Evolutionary conservation across 768 basidiomycete species (phyloP), one percentile per base, ranked within the genome.

Genomic region (Flagelloscypha sp.): DNA sequence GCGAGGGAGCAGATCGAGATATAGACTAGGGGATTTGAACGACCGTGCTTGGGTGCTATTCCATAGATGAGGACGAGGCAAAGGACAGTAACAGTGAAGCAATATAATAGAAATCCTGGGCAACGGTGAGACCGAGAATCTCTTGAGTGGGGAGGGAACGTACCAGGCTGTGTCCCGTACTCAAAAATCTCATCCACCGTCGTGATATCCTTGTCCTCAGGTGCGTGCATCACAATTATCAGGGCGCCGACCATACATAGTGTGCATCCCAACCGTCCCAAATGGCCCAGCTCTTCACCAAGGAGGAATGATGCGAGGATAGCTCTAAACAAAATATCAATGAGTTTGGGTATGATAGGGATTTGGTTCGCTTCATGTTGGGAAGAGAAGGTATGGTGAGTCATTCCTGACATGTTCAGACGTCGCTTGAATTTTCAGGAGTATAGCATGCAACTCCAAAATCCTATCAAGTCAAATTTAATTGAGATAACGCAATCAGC

Each of bases 1-100:
- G 90, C 90, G 38, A 97, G 57, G 8, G 93, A 97, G 59, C 95
- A 98, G 50, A 99, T 94, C 18, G 92, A 92, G 44, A 98, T 74
- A 62, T 95, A 98, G 20, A 95, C 84, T 42, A 90, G 47, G 2
- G 95, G 95, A 44, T 84, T 92, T 37, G 77, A 73, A 29, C 82
- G 83, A 21, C 95, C 95, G 49, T 95, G 75, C 43, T 66, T 77
- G 6, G 95, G 95, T 2, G 75, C 84, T 41, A 95, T 70, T 17
- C 60, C 60, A 66, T 85, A 90, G 39, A 97, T 89, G 83, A 95
- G 86, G 55, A 86, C 67, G 23, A 90, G 54, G 6, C 82, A 66
- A 58, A 90, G 84, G 13, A 87, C 71, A 43, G 83, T 66, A 42
- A 90, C 87, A 16, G 79, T 83, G 46, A 92, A 71, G 57, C 86